Base-by-base conservation (phyloP, 2,329 filamentous ascomycete species). In the Colletotrichum zoysiae region DNA sequence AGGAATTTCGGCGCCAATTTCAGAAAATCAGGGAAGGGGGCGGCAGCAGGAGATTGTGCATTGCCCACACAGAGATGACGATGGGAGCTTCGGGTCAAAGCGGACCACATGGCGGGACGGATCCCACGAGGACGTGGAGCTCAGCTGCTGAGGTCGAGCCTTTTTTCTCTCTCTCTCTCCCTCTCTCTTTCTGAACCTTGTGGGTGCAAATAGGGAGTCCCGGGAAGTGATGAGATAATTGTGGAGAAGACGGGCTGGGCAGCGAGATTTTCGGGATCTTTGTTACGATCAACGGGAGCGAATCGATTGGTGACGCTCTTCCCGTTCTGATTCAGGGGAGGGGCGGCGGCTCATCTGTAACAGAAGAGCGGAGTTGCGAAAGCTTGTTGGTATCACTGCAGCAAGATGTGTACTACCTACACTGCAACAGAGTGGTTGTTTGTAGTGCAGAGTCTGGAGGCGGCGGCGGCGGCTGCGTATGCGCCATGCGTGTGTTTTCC, bases 401-500 rank as follows among this genome's bases (percentile, higher is more conserved):
- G 30, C 38, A 23, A 23, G 42, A n/a, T 33, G 58, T n/a, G 30
- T 50, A 16, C 30, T 30, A 30, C 30, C 30, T 5, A 30, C 30
- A 30, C 30, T 30, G 30, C 30, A 30, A 30, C 40, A 14, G 40
- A 42, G 40, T 42, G 40, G 4, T 16, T 30, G 14, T 18, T 18
- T 33, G 20, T 23, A 5, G 46, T 33, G 46, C 12, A 11, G 46
- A 2, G 26, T 33, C 26, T 12, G 23, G 14, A 51, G 48, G 23
- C 48, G 68, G 64, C 58, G 58, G 69, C 26, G 51, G 65, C 65
- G 56, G 64, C 56, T 61, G 30, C 65, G 57, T 42, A 65, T 63
- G 58, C 40, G 26, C 55, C 35, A 26, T 58, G 55, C 23, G 16
- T 42, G 48, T 40, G 46, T 53, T 62, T 30, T 16, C 51, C 42